Percentiles rank a stretch among this genome's conserved stretches.
Evolutionary conservation across 495 filamentous ascomycete genomes (phyloP).

Genomic region (Hypoxylon rickii): DNA sequence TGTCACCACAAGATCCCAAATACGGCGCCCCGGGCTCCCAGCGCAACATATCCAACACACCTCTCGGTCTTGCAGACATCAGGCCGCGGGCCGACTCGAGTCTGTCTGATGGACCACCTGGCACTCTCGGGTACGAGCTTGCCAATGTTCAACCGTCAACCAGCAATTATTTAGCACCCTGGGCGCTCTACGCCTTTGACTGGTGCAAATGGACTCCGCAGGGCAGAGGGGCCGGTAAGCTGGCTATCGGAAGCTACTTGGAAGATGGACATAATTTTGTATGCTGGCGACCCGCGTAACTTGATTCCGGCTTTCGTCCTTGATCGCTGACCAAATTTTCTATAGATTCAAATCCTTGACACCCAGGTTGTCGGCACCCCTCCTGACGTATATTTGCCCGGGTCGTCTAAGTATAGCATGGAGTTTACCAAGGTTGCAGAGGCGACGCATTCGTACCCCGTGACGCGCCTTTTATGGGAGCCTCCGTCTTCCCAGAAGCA

Average conservation of each 20-base stretch:
- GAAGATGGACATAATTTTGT: conserved; percentile 99
- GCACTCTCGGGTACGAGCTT: conserved; percentile 58
- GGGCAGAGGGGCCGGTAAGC: conserved; percentile 79
- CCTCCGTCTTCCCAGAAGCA: conserved; percentile 96
- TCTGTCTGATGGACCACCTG: conserved; percentile 66
- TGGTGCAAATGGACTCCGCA: conserved; percentile 99
- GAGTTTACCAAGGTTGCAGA: conserved; percentile 96
- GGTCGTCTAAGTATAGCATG: conserved; percentile 71
- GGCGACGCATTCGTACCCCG: conserved; percentile 96
- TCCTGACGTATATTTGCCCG: conserved; percentile 70
- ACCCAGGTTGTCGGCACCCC: conserved; percentile 75
- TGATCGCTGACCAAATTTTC: conserved; percentile 2
- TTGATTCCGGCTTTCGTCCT: not conserved
- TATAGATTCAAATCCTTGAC: conserved; percentile 96
- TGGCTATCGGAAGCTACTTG: conserved; percentile 93
- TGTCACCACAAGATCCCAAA: conserved; percentile 66
- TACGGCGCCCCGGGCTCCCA: conserved; percentile 71
- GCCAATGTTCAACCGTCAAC: conserved; percentile 56
- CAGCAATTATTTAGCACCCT: conserved; percentile 91
- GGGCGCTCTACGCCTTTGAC: conserved; percentile 94
- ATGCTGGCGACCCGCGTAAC: conserved; percentile 37
- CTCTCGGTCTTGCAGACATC: conserved; percentile 89
- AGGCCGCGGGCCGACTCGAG: conserved; percentile 76
- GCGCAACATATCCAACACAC: conserved; percentile 78
- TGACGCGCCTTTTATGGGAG: conserved; percentile 96